Percentiles rank a stretch among this genome's conserved stretches.
Evolutionary conservation across 768 basidiomycete genomes (phyloP).

Genomic region (Scleroderma citrinum): DNA sequence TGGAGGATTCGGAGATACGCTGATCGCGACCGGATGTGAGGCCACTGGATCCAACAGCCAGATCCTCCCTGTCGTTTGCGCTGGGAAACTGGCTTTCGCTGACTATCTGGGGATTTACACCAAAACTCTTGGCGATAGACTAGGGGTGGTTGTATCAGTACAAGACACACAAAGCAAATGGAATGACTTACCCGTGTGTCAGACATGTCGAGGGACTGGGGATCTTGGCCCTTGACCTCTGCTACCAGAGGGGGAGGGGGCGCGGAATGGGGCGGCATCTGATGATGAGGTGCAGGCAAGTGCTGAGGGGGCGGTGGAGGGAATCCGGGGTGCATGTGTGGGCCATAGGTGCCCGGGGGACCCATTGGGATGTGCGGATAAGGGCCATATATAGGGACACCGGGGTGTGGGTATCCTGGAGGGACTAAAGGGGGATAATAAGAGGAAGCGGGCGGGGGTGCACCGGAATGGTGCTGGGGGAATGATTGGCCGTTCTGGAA

Average conservation of each 20-base stretch:
- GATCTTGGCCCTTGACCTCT: conserved; percentile 70
- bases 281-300: conserved; percentile 33
- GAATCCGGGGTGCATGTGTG: conserved; percentile 57
- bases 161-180: conserved; percentile 6
- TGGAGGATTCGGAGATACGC: conserved; percentile 44
- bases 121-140: conserved; percentile 74
- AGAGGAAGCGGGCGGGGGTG: conserved; percentile 24
- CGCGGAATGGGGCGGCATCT: conserved; percentile 25
- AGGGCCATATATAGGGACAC: conserved; percentile 37
- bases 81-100: conserved; percentile 53
- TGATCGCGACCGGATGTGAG: conserved; percentile 67
- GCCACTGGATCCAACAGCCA: conserved; percentile 70
- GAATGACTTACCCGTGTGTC: conserved; percentile 45
- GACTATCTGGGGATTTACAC: conserved; percentile 68
- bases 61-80: conserved; percentile 57
- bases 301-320: conserved; percentile 41
- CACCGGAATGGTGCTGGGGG: conserved; percentile 17
- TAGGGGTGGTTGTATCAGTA: conserved; percentile 16
- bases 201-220: conserved; percentile 74
- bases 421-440: conserved; percentile 34
- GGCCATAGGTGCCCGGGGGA: conserved; percentile 42
- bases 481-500: conserved; percentile 32
- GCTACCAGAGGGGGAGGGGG: conserved; percentile 22
- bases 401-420: conserved; percentile 42
- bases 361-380: conserved; percentile 38